phyloP scores from a whole-genome alignment of 345 rosid genomes.

The Pugionium dolabratum region DNA sequence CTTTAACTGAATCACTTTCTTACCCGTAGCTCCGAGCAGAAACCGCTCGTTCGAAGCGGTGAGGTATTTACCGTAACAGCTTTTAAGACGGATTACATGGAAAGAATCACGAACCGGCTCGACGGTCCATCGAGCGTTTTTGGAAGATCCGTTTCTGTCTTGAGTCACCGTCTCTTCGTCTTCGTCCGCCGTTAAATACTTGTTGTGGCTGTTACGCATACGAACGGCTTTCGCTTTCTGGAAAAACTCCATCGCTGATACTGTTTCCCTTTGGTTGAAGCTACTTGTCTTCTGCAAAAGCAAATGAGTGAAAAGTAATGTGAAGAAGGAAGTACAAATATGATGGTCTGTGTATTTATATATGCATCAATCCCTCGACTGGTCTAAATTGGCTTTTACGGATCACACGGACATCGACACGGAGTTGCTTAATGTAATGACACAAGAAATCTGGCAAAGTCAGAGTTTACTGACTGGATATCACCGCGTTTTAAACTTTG shows the following conservation, averaged over 20 bases:
- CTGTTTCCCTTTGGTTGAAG: slow-evolving; percentile 24
- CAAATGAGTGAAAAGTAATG: neutral
- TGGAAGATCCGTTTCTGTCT: slow-evolving; percentile 61
- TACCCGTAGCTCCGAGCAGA: slow-evolving; percentile 74
- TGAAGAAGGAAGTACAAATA: neutral
- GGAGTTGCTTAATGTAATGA: neutral
- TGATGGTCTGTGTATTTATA: neutral
- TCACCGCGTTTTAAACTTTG: slow-evolving; percentile 17
- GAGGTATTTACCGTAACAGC: slow-evolving; percentile 68
- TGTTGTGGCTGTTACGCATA: slow-evolving; percentile 73
- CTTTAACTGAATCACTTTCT: slow-evolving; percentile 62
- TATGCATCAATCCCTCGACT: neutral
- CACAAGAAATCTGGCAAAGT: slow-evolving; percentile 7
- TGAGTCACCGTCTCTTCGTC: slow-evolving; percentile 73
- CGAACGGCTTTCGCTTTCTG: slow-evolving; percentile 72
- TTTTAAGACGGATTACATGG: slow-evolving; percentile 61
- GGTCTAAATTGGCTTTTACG: slow-evolving; percentile 21
- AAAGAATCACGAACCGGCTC: slow-evolving; percentile 55
- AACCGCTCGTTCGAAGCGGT: slow-evolving; percentile 83
- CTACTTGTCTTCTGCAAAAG: slow-evolving; percentile 24
- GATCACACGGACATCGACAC: slow-evolving; percentile 32
- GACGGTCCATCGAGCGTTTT: slow-evolving; percentile 68
- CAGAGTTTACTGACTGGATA: slow-evolving; percentile 23
- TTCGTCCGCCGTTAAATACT: slow-evolving; percentile 68
- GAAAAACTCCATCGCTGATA: slow-evolving; percentile 72